These are phyloP conservation scores for Chamaecyparis obtusa DNA, from an alignment of 75 land plant species.

Conservation along the genomic window DNA sequence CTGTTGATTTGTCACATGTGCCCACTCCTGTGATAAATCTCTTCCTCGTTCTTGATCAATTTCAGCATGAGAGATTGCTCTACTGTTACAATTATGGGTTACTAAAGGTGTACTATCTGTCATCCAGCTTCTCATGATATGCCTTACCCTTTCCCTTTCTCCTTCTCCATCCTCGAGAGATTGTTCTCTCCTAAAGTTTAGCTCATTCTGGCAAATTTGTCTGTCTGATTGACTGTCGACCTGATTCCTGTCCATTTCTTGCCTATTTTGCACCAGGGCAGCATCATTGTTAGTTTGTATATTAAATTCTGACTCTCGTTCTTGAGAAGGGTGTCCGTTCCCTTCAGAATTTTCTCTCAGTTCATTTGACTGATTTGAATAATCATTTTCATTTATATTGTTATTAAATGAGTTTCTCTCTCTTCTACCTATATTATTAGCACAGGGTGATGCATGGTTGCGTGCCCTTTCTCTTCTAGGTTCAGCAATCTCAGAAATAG, in stretches of 20 bases:
- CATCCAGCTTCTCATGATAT: constrained; percentile 43
- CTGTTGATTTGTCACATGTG: constrained; percentile 73
- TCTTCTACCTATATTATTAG: background rate
- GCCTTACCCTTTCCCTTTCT: constrained; percentile 53
- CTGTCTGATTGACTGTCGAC: constrained; percentile 27
- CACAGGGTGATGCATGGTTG: constrained; percentile 16
- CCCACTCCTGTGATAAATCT: constrained; percentile 74
- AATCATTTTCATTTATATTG: constrained; percentile 11
- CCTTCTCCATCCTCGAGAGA: constrained; percentile 20
- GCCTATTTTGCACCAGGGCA: constrained; percentile 29
- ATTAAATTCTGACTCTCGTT: background rate
- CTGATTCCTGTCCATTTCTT: constrained; percentile 40
- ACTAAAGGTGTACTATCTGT: constrained; percentile 35
- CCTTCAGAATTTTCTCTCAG: constrained; percentile 27
- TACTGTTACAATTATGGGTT: constrained; percentile 21
- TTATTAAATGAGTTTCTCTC: constrained; percentile 17
- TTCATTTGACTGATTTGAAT: constrained; percentile 30
- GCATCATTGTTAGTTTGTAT: constrained; percentile 7
- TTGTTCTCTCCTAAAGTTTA: constrained; percentile 2
- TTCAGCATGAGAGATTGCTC: constrained; percentile 66
- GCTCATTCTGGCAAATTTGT: constrained; percentile 15
- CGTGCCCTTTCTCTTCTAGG: background rate
- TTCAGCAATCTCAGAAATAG: constrained; percentile 12
- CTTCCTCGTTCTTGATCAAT: constrained; percentile 86
- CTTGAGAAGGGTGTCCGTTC: background rate